Percentiles rank a stretch among this genome's conserved stretches.
Conservation (phyloP, 345 rosid species). For the Xanthoceras sorbifolium region DNA sequence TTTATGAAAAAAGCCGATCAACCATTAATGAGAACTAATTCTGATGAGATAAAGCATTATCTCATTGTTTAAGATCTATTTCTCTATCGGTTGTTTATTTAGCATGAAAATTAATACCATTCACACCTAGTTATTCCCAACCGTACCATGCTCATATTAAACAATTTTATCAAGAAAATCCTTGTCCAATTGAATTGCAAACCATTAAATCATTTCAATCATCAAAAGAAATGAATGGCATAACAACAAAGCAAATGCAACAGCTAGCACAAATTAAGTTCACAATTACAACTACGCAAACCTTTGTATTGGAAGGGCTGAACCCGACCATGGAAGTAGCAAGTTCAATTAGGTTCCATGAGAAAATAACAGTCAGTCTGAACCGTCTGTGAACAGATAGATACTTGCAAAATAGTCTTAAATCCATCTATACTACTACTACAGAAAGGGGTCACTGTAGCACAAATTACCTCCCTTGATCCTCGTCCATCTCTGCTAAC, state of each 20-base stretch:
- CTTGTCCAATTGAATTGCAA: background rate
- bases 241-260: background rate
- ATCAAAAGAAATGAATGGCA: background rate
- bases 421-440: slow-evolving; percentile 4
- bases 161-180: background rate
- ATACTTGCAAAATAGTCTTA: slow-evolving; percentile 10
- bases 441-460: background rate
- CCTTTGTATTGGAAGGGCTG: background rate
- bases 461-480: background rate
- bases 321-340: background rate
- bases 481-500: background rate
- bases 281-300: background rate
- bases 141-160: background rate
- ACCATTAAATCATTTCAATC: background rate
- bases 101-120: too few species aligned
- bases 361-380: background rate
- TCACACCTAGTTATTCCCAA: background rate
- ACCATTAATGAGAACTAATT: background rate
- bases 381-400: background rate
- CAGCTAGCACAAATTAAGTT: background rate
- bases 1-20: too few species aligned
- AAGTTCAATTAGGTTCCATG: background rate
- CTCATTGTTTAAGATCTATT: background rate
- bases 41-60: background rate
- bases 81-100: background rate